Conservation (phyloP, 106 monocot species). For the Apostasia shenzhenica region DNA sequence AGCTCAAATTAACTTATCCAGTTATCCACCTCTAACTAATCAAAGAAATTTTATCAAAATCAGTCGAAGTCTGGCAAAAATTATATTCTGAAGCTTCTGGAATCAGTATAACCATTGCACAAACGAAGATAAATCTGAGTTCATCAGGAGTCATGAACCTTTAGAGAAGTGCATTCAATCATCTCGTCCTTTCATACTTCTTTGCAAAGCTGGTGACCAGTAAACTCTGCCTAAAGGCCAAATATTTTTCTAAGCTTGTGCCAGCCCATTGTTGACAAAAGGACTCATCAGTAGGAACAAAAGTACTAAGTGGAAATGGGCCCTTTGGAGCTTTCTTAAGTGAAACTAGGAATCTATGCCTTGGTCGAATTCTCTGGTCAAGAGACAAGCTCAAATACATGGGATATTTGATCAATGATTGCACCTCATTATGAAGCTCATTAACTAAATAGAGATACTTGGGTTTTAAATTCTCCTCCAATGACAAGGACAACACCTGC, state of each 20-base stretch:
- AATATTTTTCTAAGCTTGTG: conserved; percentile 76
- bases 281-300: conserved; percentile 76
- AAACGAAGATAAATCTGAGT: too few relatives aligned
- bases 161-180: background rate
- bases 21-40: too few relatives aligned
- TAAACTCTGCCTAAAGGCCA: conserved; percentile 65
- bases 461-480: conserved; percentile 85
- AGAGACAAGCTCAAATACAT: conserved; percentile 93
- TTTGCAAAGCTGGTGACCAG: conserved; percentile 51
- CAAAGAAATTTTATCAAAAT: too few relatives aligned
- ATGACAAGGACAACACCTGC: conserved; percentile 83
- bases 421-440: conserved; percentile 85
- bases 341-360: conserved; percentile 79
- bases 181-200: conserved; percentile 55
- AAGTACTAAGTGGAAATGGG: conserved; percentile 88
- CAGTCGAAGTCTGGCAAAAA: too few relatives aligned
- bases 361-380: conserved; percentile 89
- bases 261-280: conserved; percentile 96
- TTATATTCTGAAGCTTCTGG: too few relatives aligned
- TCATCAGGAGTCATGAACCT: too few relatives aligned
- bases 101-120: too few relatives aligned
- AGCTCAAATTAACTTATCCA: too few relatives aligned
- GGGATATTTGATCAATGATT: conserved; percentile 84
- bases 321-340: conserved; percentile 91
- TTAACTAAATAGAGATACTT: conserved; percentile 95